Base-by-base conservation (phyloP, 306 rosid genomes). In the Urtica urens region DNA sequence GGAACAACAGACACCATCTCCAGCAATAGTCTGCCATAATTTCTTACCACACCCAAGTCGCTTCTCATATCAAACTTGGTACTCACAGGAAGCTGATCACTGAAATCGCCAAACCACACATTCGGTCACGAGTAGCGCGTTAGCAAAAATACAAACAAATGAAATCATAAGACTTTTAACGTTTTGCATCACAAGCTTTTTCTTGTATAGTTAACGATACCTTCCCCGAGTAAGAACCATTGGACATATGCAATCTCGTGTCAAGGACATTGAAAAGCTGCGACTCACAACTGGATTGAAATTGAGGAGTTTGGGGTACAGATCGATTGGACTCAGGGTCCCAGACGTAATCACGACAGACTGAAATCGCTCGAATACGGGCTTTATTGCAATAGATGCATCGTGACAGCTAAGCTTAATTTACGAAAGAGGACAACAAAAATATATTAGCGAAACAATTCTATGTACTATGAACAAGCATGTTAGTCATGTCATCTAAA, bases 221-320 rank as follows among this genome's bases (percentile, higher is more conserved):
- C 97, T 81, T 59, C 95, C 95, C 28, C 97, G 85, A 21, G 97
- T 84, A 60, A 90, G 97, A 62, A 90, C 97, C 97, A 90, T 90
- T n/a, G 97, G 97, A 57, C 97, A 90, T 58, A 90, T 90, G 77
- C 94, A 90, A 49, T 84, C 97, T 68, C 97, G 79, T 58, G 97
- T 90, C 58, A 90, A 67, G 55, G 97, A 90, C 93, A 90, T 90
- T 22, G 86, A 84, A 81, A 90, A 84, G 75, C 97, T 84, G 70
- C 95, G 80, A 72, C 95, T 77, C 41, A 90, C 90, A 49, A 90
- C 95, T 43, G 95, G 97, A 61, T 84, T 78, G 65, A 90, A 90
- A 71, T 84, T 90, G 52, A 90, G 78, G 54, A 88, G 90, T 50
- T 82, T 86, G 34, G 97, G 95, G 66, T 81, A 90, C 53, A 90